Conservation (phyloP, 2,329 filamentous ascomycete species). For the Scolecobasidium constrictum region DNA sequence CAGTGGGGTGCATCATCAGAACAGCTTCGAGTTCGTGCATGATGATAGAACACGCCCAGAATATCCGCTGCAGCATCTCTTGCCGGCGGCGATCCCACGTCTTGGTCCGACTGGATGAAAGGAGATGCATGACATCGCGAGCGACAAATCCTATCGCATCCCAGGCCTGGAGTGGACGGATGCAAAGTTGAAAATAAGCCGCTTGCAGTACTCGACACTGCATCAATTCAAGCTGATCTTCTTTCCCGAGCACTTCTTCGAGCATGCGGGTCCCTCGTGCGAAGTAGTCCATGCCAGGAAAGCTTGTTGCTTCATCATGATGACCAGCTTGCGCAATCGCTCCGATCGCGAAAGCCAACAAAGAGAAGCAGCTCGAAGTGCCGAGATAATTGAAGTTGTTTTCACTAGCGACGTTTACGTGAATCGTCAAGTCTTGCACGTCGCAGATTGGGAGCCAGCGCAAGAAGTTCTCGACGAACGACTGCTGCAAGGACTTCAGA, state of each 20-base stretch:
- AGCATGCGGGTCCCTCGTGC: constrained; percentile 16
- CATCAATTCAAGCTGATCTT: constrained; percentile 14
- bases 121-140: constrained; percentile 18
- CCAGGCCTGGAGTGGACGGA: constrained; percentile 18
- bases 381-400: constrained; percentile 11
- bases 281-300: constrained; percentile 18
- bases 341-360: constrained; percentile 17
- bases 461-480: constrained; percentile 19
- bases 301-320: too few relatives aligned
- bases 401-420: constrained; percentile 13
- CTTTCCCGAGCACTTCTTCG: too few relatives aligned
- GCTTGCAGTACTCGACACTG: constrained; percentile 19
- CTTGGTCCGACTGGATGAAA: constrained; percentile 14
- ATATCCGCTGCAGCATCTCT: constrained; percentile 18
- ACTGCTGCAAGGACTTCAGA: constrained; percentile 16
- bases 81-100: constrained; percentile 13
- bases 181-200: constrained; percentile 19
- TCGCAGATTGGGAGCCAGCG: constrained; percentile 20
- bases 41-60: constrained; percentile 12
- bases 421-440: constrained; percentile 14
- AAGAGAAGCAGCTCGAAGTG: constrained; percentile 15
- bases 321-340: too few relatives aligned
- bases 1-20: constrained; percentile 20
- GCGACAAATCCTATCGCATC: constrained; percentile 17
- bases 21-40: constrained; percentile 17